Evolutionary conservation across 495 filamentous ascomycete genomes (phyloP).

Genomic region (Trichoderma gamsii): DNA sequence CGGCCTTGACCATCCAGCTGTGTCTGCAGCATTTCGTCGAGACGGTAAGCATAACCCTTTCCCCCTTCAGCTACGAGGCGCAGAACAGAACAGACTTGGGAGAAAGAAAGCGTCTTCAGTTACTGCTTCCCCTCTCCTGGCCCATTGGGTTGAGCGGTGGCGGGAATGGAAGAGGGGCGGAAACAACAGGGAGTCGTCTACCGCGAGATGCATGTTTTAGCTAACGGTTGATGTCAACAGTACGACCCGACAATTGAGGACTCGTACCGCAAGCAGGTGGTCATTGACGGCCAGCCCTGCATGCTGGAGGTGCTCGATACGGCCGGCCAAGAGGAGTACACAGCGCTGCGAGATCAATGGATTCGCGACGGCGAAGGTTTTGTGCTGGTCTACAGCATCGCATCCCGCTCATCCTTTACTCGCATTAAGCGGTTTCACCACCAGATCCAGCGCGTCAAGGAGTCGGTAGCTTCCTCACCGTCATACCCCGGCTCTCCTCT

Average conservation of each 20-base stretch:
- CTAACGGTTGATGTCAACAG: slow-evolving; percentile 27
- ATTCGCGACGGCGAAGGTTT: slow-evolving; percentile 97
- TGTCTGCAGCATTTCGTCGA: slow-evolving; percentile 57
- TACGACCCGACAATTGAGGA: slow-evolving; percentile 98
- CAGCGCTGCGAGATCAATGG: slow-evolving; percentile 94
- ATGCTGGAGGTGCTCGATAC: slow-evolving; percentile 99
- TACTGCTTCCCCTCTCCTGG: neutral
- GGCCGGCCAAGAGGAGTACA: slow-evolving; percentile 99
- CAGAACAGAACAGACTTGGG: neutral
- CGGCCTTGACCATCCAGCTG: slow-evolving; percentile 94
- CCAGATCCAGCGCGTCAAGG: slow-evolving; percentile 96
- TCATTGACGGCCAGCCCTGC: slow-evolving; percentile 92
- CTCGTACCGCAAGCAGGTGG: slow-evolving; percentile 96
- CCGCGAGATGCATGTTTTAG: slow-evolving; percentile 9
- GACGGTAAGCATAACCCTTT: slow-evolving; percentile 35
- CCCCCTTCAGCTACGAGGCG: neutral
- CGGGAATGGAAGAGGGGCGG: neutral
- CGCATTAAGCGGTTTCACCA: slow-evolving; percentile 93
- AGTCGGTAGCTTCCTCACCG: slow-evolving; percentile 77
- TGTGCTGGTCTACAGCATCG: slow-evolving; percentile 96
- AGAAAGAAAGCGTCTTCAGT: neutral
- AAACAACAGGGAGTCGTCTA: neutral
- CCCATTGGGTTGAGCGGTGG: neutral
- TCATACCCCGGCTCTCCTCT: slow-evolving; percentile 58
- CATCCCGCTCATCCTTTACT: slow-evolving; percentile 87